phyloP scores from a whole-genome alignment of 2,329 filamentous ascomycete species.

The Phaeosphaeria sp. region DNA sequence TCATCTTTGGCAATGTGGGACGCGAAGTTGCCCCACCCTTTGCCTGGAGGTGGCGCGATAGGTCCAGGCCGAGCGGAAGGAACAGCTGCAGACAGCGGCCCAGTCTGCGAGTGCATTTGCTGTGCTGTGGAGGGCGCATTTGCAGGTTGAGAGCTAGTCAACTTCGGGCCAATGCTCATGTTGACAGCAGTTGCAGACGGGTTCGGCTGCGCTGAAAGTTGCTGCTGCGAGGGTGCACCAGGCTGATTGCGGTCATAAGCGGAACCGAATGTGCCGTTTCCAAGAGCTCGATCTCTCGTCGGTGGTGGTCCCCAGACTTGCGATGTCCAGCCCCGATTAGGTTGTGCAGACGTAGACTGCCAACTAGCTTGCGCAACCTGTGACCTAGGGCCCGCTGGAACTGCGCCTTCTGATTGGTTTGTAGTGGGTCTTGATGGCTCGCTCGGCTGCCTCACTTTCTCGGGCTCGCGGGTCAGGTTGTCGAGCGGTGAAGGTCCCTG shows the following conservation, averaged over 20 bases:
- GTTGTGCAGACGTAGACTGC: conserved; percentile 32
- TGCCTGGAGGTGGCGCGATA: conserved; percentile 38
- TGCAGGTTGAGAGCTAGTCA: conserved; percentile 20
- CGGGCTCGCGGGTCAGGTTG: conserved; percentile 27
- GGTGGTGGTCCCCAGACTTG: conserved; percentile 79
- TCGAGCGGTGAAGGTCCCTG: conserved; percentile 24
- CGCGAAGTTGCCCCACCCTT: conserved; percentile 42
- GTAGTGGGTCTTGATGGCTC: conserved; percentile 22
- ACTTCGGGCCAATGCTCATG: conserved; percentile 24
- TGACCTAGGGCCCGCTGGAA: conserved; percentile 27
- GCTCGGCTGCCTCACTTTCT: conserved; percentile 17
- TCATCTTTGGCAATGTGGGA: conserved; percentile 41
- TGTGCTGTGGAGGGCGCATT: conserved; percentile 23
- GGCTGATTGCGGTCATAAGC: conserved; percentile 62
- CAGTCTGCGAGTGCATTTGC: conserved; percentile 28
- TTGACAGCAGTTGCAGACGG: conserved; percentile 32
- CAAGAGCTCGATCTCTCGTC: conserved; percentile 71
- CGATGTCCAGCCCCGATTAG: conserved; percentile 38
- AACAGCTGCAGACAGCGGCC: conserved; percentile 14
- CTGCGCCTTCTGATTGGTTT: conserved; percentile 25
- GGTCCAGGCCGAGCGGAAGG: conserved; percentile 28
- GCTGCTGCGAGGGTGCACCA: conserved; percentile 39
- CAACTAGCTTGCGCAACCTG: conserved; percentile 35
- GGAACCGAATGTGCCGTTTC: conserved; percentile 77
- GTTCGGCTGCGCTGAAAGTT: conserved; percentile 34